Conservation (phyloP, 106 monocot species). For the Allium sativum region DNA sequence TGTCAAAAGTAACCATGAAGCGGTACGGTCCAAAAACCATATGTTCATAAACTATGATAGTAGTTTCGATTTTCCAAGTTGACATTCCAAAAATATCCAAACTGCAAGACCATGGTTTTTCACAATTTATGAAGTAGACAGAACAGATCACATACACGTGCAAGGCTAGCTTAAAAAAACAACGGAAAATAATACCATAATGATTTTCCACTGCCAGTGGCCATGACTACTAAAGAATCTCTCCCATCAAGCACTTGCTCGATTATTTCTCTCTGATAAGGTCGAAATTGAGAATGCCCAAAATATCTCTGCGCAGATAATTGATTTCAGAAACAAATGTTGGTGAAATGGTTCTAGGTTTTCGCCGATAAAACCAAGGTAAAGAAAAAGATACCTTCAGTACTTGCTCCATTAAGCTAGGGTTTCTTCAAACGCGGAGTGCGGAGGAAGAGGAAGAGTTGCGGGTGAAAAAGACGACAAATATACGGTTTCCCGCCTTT, state of each 20-base stretch:
- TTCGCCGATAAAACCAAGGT: not conserved
- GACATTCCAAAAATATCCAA: not conserved
- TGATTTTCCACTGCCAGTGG: slow-evolving; percentile 96
- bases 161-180: not conserved
- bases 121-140: not conserved
- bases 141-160: not conserved
- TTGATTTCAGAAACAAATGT: not conserved
- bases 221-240: slow-evolving; percentile 91
- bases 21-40: too few relatives aligned
- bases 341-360: not conserved
- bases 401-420: slow-evolving; percentile 5
- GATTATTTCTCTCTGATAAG: slow-evolving; percentile 83
- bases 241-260: slow-evolving; percentile 43
- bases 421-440: not conserved
- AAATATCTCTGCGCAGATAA: slow-evolving; percentile 47
- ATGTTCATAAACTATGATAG: not conserved
- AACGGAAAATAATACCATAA: slow-evolving; percentile 38
- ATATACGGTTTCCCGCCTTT: slow-evolving; percentile 1
- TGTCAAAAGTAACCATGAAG: too few relatives aligned
- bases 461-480: not conserved
- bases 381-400: not conserved
- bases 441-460: not conserved
- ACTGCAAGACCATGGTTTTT: not conserved
- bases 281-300: slow-evolving; percentile 62
- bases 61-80: not conserved